These are phyloP conservation scores for Leccinum subspadiceum DNA, from an alignment of 1,284 basidiomycete genomes.

Conservation along the genomic window DNA sequence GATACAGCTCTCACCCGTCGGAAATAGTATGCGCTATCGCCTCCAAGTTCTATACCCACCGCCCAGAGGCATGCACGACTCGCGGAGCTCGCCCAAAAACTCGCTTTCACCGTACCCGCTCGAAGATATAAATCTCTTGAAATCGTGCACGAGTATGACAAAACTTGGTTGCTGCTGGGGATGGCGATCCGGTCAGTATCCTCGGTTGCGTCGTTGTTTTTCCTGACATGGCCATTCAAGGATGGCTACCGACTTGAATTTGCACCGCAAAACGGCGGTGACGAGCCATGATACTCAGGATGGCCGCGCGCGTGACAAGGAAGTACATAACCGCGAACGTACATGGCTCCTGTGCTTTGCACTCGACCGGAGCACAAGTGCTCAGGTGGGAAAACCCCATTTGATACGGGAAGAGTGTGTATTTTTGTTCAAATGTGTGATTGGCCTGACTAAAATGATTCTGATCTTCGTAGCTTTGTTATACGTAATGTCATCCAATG, in stretches of 20 bases:
- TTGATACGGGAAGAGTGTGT: slow-evolving; percentile 84
- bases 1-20: slow-evolving; percentile 4
- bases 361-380: slow-evolving; percentile 86
- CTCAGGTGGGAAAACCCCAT: slow-evolving; percentile 91
- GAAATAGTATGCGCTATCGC: slow-evolving; percentile 86
- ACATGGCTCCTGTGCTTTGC: slow-evolving; percentile 93
- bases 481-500: slow-evolving; percentile 82
- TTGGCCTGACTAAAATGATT: neutral
- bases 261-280: slow-evolving; percentile 84
- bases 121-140: slow-evolving; percentile 94
- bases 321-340: slow-evolving; percentile 91
- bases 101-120: slow-evolving; percentile 86
- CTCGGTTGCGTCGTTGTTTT: neutral
- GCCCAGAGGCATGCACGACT: slow-evolving; percentile 82
- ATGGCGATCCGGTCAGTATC: slow-evolving; percentile 73
- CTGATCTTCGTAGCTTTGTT: slow-evolving; percentile 59
- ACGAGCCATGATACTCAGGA: slow-evolving; percentile 72
- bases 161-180: slow-evolving; percentile 89
- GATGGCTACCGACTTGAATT: slow-evolving; percentile 94
- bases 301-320: slow-evolving; percentile 68
- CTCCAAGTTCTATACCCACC: slow-evolving; percentile 83
- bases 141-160: slow-evolving; percentile 95
- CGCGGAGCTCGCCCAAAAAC: slow-evolving; percentile 82
- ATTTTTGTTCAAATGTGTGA: slow-evolving; percentile 9
- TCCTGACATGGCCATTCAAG: slow-evolving; percentile 39